Percentiles rank a stretch among this genome's conserved stretches.
These are phyloP conservation scores for Boechera retrofracta DNA, from an alignment of 345 rosid species.

Conservation along the genomic window DNA sequence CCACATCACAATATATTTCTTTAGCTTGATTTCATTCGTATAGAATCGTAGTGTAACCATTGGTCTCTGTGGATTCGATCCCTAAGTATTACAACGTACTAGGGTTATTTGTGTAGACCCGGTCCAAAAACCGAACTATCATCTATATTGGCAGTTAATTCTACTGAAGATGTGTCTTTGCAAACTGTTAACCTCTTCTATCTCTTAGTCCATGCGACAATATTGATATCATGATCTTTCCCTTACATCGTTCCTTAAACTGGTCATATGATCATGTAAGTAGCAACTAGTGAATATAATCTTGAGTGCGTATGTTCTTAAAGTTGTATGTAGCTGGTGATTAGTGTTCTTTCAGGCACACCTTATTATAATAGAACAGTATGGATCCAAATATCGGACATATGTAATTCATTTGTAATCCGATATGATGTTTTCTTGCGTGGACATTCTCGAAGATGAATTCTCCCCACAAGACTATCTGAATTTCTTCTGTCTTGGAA, in stretches of 20 bases:
- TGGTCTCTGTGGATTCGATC: too few relatives aligned
- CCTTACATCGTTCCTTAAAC: not conserved
- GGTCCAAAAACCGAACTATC: too few relatives aligned
- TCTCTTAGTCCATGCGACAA: slow-evolving; percentile 11
- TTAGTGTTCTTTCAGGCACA: not conserved
- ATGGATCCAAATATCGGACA: not conserved
- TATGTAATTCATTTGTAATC: not conserved
- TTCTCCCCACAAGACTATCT: slow-evolving; percentile 81
- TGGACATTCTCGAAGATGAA: slow-evolving; percentile 52
- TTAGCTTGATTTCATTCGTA: too few relatives aligned
- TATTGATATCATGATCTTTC: not conserved
- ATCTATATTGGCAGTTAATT: slow-evolving; percentile 91
- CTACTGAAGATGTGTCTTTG: not conserved
- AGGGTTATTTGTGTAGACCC: too few relatives aligned
- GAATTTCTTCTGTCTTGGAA: slow-evolving; percentile 96
- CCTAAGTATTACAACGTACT: too few relatives aligned
- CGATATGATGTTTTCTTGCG: not conserved
- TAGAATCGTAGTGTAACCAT: too few relatives aligned
- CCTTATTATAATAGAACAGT: not conserved
- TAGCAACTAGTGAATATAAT: not conserved
- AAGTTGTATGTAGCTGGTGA: not conserved
- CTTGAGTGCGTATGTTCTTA: not conserved
- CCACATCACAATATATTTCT: too few relatives aligned
- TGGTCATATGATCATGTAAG: not conserved
- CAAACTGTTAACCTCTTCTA: not conserved